phyloP scores from a whole-genome alignment of 2,329 filamentous ascomycete genomes.

The Zymoseptoria crescenta region DNA sequence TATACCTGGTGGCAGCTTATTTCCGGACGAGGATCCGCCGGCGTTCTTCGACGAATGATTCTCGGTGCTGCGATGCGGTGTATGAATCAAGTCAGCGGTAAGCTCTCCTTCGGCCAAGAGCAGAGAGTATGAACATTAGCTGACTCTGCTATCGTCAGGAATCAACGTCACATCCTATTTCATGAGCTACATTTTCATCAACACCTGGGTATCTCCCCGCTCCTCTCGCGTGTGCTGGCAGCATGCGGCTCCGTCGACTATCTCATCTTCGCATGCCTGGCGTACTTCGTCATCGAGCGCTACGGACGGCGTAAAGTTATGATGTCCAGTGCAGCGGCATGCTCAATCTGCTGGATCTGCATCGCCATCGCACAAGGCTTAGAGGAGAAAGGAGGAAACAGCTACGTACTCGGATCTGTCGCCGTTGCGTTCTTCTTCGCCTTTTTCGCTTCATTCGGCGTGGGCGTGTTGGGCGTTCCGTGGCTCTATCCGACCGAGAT shows the following conservation, averaged over 20 bases:
- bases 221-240: slow-evolving; percentile 43
- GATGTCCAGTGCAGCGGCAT: slow-evolving; percentile 43
- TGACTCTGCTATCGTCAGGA: slow-evolving; percentile 4
- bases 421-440: slow-evolving; percentile 40
- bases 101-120: background rate
- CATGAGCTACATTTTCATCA: slow-evolving; percentile 44
- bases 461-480: slow-evolving; percentile 32
- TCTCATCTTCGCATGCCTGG: slow-evolving; percentile 41
- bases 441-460: slow-evolving; percentile 34
- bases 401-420: slow-evolving; percentile 40
- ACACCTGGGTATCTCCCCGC: slow-evolving; percentile 43
- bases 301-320: slow-evolving; percentile 43
- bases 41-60: slow-evolving; percentile 19
- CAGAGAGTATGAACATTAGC: background rate
- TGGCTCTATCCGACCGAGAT: slow-evolving; percentile 30
- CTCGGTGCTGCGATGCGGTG: slow-evolving; percentile 23
- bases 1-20: slow-evolving; percentile 41
- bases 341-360: slow-evolving; percentile 43
- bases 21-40: slow-evolving; percentile 34
- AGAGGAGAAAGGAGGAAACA: slow-evolving; percentile 35
- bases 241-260: slow-evolving; percentile 46
- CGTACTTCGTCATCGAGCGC: slow-evolving; percentile 42
- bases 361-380: slow-evolving; percentile 40
- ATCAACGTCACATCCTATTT: slow-evolving; percentile 23
- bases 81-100: slow-evolving; percentile 19